A percentile compares a stretch with the other conserved stretches of the same genome.
phyloP scores from a whole-genome alignment of 805 yeast genomes.

The Saturnispora gosingensis region DNA sequence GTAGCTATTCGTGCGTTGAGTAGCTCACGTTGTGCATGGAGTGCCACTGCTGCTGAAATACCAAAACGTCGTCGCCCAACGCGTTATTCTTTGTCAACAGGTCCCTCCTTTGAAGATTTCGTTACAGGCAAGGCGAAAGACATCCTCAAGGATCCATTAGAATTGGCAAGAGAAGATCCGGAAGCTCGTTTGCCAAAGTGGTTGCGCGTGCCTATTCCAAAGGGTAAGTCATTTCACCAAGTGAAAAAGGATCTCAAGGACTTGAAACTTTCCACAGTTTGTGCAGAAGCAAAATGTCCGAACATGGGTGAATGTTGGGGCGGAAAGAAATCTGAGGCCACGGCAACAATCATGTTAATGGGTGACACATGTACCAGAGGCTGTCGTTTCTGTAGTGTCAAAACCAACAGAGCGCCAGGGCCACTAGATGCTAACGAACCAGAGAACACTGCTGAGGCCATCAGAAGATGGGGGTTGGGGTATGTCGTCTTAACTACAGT shows the following conservation, averaged over 20 bases:
- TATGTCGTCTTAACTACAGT: slow-evolving; percentile 96
- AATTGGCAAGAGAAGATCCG: slow-evolving; percentile 58
- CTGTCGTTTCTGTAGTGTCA: slow-evolving; percentile 96
- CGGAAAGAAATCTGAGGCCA: slow-evolving; percentile 86
- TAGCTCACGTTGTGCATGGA: neutral
- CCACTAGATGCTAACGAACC: slow-evolving; percentile 95
- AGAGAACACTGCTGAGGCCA: slow-evolving; percentile 95
- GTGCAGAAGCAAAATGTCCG: slow-evolving; percentile 99
- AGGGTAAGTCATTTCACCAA: slow-evolving; percentile 74
- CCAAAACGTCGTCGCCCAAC: slow-evolving; percentile 31
- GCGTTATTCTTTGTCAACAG: slow-evolving; percentile 54
- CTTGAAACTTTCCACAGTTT: slow-evolving; percentile 84
- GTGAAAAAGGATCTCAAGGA: slow-evolving; percentile 83
- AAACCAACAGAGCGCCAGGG: slow-evolving; percentile 80
- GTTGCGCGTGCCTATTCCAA: slow-evolving; percentile 96
- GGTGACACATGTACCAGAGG: slow-evolving; percentile 99
- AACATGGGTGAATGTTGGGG: slow-evolving; percentile 99
- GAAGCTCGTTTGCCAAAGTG: slow-evolving; percentile 77
- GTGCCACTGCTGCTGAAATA: neutral
- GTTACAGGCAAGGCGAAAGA: slow-evolving; percentile 71
- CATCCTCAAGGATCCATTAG: slow-evolving; percentile 63
- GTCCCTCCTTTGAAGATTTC: slow-evolving; percentile 93
- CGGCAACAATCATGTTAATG: slow-evolving; percentile 94
- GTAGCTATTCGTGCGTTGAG: neutral
- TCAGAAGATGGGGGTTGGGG: slow-evolving; percentile 95